phyloP scores from a whole-genome alignment of 1,284 basidiomycete species.

The Somion occarium region DNA sequence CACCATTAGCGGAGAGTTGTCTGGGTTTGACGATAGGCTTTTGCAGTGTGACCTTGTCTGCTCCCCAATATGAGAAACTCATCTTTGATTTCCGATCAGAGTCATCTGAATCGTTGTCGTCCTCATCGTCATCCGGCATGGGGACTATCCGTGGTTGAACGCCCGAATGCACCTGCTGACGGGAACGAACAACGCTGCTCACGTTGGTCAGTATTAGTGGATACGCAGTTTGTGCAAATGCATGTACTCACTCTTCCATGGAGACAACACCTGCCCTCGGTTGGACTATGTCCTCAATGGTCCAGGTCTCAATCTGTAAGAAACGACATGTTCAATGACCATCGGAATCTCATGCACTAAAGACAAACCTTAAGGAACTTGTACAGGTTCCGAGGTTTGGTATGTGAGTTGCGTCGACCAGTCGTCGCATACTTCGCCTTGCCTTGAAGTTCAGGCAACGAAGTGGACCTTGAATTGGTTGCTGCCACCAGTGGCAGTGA shows the following conservation, averaged over 20 bases:
- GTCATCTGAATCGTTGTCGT: conserved; percentile 65
- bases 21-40: conserved; percentile 62
- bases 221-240: conserved; percentile 2
- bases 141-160: conserved; percentile 65
- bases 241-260: conserved; percentile 74
- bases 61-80: conserved; percentile 89
- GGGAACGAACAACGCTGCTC: conserved; percentile 63
- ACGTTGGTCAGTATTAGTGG: conserved; percentile 12
- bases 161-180: conserved; percentile 50
- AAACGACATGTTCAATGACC: not conserved
- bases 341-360: not conserved
- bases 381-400: conserved; percentile 86
- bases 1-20: conserved; percentile 30
- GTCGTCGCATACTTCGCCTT: conserved; percentile 79
- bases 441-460: conserved; percentile 73
- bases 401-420: conserved; percentile 64
- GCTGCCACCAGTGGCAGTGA: conserved; percentile 77
- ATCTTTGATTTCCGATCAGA: conserved; percentile 86
- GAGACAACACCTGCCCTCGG: conserved; percentile 71
- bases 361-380: conserved; percentile 73
- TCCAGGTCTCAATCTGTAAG: conserved; percentile 83
- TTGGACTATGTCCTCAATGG: conserved; percentile 69
- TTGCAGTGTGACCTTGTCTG: conserved; percentile 81
- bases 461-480: conserved; percentile 63
- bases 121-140: conserved; percentile 57